A percentile compares a stretch with the other conserved stretches of the same genome.
phyloP scores from a whole-genome alignment of 2,329 filamentous ascomycete genomes.

The Colletotrichum tropicicola region DNA sequence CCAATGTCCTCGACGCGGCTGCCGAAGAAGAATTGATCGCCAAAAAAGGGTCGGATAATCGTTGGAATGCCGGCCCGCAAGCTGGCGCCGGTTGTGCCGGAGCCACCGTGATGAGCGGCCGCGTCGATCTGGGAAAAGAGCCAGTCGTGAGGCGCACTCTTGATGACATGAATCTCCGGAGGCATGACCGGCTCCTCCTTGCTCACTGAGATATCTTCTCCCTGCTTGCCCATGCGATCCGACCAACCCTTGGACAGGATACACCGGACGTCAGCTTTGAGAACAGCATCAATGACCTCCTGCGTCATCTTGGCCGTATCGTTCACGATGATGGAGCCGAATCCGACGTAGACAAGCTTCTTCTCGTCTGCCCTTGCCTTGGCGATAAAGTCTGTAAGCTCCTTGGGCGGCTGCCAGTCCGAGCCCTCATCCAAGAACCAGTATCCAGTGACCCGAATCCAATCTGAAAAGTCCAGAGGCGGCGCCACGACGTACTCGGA shows the following conservation, averaged over 20 bases:
- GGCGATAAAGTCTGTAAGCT: constrained; percentile 83
- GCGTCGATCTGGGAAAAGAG: constrained; percentile 94
- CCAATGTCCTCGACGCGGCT: constrained; percentile 90
- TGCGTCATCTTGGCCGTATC: constrained; percentile 89
- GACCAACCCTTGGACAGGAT: constrained; percentile 98
- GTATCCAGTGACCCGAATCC: constrained; percentile 97
- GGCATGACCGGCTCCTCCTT: constrained; percentile 74
- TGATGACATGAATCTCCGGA: constrained; percentile 85
- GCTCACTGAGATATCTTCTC: constrained; percentile 50
- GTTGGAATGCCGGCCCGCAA: constrained; percentile 91
- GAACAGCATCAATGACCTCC: constrained; percentile 91
- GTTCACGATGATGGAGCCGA: constrained; percentile 93
- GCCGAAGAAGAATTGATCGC: constrained; percentile 97
- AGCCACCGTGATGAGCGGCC: constrained; percentile 92
- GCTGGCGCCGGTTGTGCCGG: constrained; percentile 93
- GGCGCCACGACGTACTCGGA: constrained; percentile 93
- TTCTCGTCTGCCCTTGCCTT: constrained; percentile 83
- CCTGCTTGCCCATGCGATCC: constrained; percentile 65
- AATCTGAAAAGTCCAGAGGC: constrained; percentile 94
- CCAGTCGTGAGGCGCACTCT: constrained; percentile 95
- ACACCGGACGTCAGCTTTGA: constrained; percentile 91
- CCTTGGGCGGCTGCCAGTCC: constrained; percentile 76
- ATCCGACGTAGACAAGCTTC: constrained; percentile 96
- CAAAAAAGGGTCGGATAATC: constrained; percentile 96
- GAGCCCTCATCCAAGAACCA: constrained; percentile 90